Base-by-base conservation (phyloP, 176 grass and related monocot genomes). In the Rhynchospora tenuis region DNA sequence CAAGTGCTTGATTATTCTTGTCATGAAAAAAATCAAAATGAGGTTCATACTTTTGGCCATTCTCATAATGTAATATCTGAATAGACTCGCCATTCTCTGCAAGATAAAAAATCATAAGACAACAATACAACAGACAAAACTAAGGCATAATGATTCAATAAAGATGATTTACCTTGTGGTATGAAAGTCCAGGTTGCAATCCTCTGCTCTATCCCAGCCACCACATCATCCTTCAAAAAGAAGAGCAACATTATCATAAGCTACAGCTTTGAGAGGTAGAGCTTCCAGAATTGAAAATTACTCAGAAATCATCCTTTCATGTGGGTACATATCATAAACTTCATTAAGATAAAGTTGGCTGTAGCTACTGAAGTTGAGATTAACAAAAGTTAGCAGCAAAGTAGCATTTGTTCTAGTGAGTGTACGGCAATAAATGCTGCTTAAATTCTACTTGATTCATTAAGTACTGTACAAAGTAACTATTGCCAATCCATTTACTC, bases 1-100 rank as follows among this genome's bases (percentile, higher is more conserved):
- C 95, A 1, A 92, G 90, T 56, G 86, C 87, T 89, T 91, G 88
- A 88, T 92, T 97, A 59, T 85, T 89, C 88, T 94, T 91, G 78
- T 97, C 92, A 59, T 92, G 89, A 70, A 97, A 97, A 85, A 87
- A 97, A 87, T 97, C 92, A 68, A 82, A 91, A 85, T 97, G 95
- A 14, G 92, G 88, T 63, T 97, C 92, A 57, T 94, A 97, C 78
- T 97, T 97, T 82, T 97, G 74, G 47, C 95, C 95, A 74, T 91
- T 91, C 77, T 91, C 81, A 56, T 97, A 97, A 64, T 92, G 88
- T 45, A 94, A 82, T 89, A 97, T 92, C 64, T 97, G 95, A 80
- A 94, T 92, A 23, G 92, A 69, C 48, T 97, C 95, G 6, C 87
- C 92, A 70, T 97, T 97, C 69, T 92, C 95, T 93, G 51, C 85